Percentiles rank a stretch among this genome's conserved stretches.
These are phyloP conservation scores for Pichia sp. DNA, from an alignment of 1,139 yeast species.

Conservation along the genomic window DNA sequence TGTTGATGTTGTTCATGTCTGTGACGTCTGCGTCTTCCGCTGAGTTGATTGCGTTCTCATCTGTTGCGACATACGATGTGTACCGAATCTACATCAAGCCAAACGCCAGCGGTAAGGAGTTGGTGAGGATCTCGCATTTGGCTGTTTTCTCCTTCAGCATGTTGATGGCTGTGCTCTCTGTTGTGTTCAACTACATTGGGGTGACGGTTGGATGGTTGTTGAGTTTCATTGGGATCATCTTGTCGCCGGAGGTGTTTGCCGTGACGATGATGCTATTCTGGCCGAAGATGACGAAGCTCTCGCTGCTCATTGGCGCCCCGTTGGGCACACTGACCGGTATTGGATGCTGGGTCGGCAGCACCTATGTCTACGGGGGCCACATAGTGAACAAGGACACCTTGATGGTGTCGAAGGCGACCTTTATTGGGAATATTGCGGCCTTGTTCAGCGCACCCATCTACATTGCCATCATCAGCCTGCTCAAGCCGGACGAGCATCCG, in stretches of 20 bases:
- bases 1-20: constrained; percentile 46
- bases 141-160: constrained; percentile 38
- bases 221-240: constrained; percentile 38
- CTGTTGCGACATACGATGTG: constrained; percentile 44
- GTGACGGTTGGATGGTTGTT: constrained; percentile 42
- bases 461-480: constrained; percentile 50
- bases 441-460: constrained; percentile 34
- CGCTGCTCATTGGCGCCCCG: constrained; percentile 35
- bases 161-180: constrained; percentile 38
- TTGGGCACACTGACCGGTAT: constrained; percentile 37
- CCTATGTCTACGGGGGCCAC: constrained; percentile 32
- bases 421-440: constrained; percentile 39
- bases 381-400: constrained; percentile 33
- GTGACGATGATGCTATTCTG: constrained; percentile 40
- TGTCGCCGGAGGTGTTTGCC: constrained; percentile 36
- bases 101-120: constrained; percentile 39
- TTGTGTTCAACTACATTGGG: constrained; percentile 38
- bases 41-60: constrained; percentile 46
- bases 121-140: constrained; percentile 38
- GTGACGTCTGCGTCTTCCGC: constrained; percentile 48
- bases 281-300: constrained; percentile 40
- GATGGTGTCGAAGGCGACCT: constrained; percentile 34
- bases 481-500: constrained; percentile 56
- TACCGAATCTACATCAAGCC: constrained; percentile 44
- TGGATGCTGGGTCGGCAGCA: constrained; percentile 38